Conservation (phyloP, 352 stramenopile species). For the Globisporangium polare region DNA sequence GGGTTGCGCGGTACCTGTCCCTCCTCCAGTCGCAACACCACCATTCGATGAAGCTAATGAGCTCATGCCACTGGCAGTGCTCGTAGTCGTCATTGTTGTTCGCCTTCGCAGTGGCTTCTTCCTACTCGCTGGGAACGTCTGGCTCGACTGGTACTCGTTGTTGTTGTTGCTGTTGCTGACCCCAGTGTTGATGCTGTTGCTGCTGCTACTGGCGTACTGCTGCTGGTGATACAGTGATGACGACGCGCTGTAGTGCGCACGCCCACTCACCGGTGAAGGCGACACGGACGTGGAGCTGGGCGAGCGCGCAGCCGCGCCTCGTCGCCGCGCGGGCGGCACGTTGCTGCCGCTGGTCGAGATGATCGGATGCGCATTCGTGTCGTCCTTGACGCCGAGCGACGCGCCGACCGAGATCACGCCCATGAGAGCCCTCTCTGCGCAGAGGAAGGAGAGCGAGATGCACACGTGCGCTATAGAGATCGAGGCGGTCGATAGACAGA, state of each 20-base stretch:
- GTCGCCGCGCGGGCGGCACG: background rate
- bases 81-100: background rate
- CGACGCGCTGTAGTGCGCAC: background rate
- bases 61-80: background rate
- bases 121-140: background rate
- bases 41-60: background rate
- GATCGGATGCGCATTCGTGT: constrained; percentile 10
- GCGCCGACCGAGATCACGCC: constrained; percentile 78
- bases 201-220: background rate
- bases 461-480: background rate
- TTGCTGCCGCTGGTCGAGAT: background rate
- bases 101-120: constrained; percentile 15
- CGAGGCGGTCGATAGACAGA: background rate
- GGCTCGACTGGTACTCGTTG: background rate
- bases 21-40: background rate
- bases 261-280: background rate
- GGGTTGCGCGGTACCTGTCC: background rate
- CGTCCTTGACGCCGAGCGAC: constrained; percentile 62
- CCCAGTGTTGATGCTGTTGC: background rate
- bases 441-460: background rate
- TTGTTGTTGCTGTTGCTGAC: background rate
- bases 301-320: constrained; percentile 3
- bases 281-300: background rate
- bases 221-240: background rate
- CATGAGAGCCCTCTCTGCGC: constrained; percentile 24